These are phyloP conservation scores for Setaria viridis DNA, from an alignment of 202 grass and related monocot species.

Conservation along the genomic window DNA sequence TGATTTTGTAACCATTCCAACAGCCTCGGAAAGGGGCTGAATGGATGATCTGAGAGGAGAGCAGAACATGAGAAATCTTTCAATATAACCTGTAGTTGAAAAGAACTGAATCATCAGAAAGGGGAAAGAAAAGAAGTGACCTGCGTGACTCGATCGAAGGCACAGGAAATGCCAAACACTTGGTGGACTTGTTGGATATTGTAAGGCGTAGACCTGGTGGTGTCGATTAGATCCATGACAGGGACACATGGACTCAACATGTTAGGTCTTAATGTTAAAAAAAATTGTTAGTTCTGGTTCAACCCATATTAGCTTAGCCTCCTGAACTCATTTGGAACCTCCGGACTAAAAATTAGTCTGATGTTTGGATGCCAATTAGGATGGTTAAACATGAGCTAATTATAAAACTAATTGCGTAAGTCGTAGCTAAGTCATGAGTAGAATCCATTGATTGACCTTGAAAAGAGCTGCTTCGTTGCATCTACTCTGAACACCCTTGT, in stretches of 20 bases:
- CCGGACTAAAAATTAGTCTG: too few relatives aligned
- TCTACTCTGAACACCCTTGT: too few relatives aligned
- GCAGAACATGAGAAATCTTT: slow-evolving; percentile 39
- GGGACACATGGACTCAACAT: slow-evolving; percentile 75
- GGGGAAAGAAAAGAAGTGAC: slow-evolving; percentile 42
- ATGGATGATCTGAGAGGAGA: slow-evolving; percentile 39
- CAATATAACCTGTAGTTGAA: slow-evolving; percentile 1
- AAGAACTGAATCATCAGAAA: slow-evolving; percentile 28
- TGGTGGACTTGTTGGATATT: slow-evolving; percentile 70
- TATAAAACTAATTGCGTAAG: background rate
- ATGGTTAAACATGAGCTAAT: too few relatives aligned
- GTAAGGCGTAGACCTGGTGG: slow-evolving; percentile 66
- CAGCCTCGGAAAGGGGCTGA: slow-evolving; percentile 70
- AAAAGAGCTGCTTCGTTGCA: too few relatives aligned
- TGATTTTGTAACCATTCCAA: slow-evolving; percentile 71
- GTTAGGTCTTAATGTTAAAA: too few relatives aligned
- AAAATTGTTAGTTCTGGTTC: slow-evolving; percentile 49
- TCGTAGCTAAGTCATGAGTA: too few relatives aligned
- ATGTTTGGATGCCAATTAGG: background rate
- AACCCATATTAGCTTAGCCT: slow-evolving; percentile 74
- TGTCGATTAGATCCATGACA: slow-evolving; percentile 84
- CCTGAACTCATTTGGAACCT: slow-evolving; percentile 43
- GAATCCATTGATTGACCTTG: too few relatives aligned
- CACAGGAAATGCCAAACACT: slow-evolving; percentile 70
- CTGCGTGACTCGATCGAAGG: slow-evolving; percentile 68